Evolutionary conservation across 345 rosid genomes (phyloP).

Genomic region (Fremontodendron californicum): DNA sequence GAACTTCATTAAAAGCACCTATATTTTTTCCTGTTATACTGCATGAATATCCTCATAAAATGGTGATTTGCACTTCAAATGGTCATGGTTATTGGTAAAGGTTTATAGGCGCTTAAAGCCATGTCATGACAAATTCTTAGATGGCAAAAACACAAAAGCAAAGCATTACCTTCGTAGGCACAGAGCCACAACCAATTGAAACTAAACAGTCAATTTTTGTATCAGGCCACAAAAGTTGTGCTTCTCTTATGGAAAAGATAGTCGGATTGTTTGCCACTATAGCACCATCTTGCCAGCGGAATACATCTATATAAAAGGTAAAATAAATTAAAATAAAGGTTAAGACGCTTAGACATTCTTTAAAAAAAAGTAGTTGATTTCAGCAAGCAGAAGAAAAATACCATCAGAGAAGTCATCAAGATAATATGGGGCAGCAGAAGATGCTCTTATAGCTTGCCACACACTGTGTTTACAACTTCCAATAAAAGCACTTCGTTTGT

Average conservation of each 20-base stretch:
- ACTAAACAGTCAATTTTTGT: slow-evolving; percentile 88
- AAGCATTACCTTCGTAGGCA: slow-evolving; percentile 74
- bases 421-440: slow-evolving; percentile 98
- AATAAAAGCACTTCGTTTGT: slow-evolving; percentile 77
- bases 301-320: slow-evolving; percentile 42
- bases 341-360: neutral
- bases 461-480: slow-evolving; percentile 92
- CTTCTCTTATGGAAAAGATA: slow-evolving; percentile 87
- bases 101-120: neutral
- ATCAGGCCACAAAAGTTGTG: slow-evolving; percentile 99
- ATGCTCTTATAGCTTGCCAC: slow-evolving; percentile 99
- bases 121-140: neutral
- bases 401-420: slow-evolving; percentile 97
- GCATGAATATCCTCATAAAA: neutral
- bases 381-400: slow-evolving; percentile 25
- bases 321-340: neutral
- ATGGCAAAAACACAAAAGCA: slow-evolving; percentile 2
- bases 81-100: neutral
- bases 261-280: slow-evolving; percentile 97
- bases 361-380: neutral
- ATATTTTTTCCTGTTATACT: neutral
- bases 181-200: slow-evolving; percentile 92
- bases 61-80: neutral
- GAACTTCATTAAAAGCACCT: neutral
- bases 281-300: slow-evolving; percentile 99